Base-by-base conservation (phyloP, 139 green algal genomes). In the Ostreobium quekettii region DNA sequence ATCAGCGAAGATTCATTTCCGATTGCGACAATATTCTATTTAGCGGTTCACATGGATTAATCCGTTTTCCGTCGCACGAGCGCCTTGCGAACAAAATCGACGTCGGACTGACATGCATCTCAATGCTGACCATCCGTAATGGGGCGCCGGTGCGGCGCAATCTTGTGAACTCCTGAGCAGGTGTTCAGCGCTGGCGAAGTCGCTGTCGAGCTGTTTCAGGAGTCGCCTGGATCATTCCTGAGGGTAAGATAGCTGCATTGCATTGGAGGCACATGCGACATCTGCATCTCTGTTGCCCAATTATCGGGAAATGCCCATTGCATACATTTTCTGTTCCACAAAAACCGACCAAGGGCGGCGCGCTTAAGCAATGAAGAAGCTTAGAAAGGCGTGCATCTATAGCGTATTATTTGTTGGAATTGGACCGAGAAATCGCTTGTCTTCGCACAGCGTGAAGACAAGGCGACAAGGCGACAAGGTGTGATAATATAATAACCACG, bases 151-250 rank as follows among this genome's bases (percentile, higher is more conserved):
- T n/a, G n/a, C n/a, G n/a, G n/a, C n/a, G n/a, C n/a, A n/a, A n/a
- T n/a, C n/a, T n/a, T n/a, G n/a, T 65, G 2, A 48, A 2, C 1
- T 46, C 6, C 8, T 28, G n/a, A 66, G 60, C 76, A 91, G 85
- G 56, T 87, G 22, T 89, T 91, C 58, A 72, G 86, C 4, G 80
- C 85, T 76, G 83, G 78, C 5, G 85, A 93, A 70, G 80, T 93
- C 32, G 85, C 87, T 5, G 73, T 77, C 37, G 74, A 91, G 73
- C 74, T 93, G 19, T 91, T 91, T 56, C 77, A 85, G 58, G 81
- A 91, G 47, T 86, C 71, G 30, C 87, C 87, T 2, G 85, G 76
- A 36, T 67, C 80, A 0, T 91, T 93, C 38, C 39, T 87, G 2
- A 80, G 89, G 78, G 83, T 87, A 37, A 71, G 64, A 36, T 11